Evolutionary conservation across 345 rosid genomes (phyloP).

Genomic region (Erodium maritimum): DNA sequence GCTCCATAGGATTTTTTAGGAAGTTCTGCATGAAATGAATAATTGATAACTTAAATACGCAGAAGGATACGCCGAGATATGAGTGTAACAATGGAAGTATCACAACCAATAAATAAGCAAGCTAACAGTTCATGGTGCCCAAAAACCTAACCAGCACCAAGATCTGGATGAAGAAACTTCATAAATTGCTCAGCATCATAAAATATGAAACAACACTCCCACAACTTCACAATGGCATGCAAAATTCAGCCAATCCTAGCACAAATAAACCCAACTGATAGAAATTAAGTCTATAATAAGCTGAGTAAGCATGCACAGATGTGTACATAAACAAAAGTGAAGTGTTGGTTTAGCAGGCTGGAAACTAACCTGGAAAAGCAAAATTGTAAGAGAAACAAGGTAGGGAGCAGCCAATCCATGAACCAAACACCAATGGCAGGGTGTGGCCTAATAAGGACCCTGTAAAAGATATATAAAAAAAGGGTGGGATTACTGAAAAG

Average conservation of each 20-base stretch:
- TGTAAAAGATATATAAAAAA: slow-evolving; percentile 27
- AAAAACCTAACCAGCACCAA: slow-evolving; percentile 66
- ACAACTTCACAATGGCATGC: not conserved
- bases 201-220: not conserved
- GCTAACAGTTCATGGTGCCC: not conserved
- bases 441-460: slow-evolving; percentile 91
- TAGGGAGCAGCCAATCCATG: slow-evolving; percentile 96
- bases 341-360: not conserved
- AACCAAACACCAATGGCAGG: slow-evolving; percentile 98
- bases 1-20: slow-evolving; percentile 97
- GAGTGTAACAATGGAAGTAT: not conserved
- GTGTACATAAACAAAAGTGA: not conserved
- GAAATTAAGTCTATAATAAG: too few relatives aligned
- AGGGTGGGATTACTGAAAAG: slow-evolving; percentile 2
- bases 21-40: slow-evolving; percentile 50
- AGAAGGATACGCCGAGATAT: not conserved
- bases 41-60: not conserved
- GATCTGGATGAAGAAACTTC: slow-evolving; percentile 98
- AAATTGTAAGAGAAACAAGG: slow-evolving; percentile 82
- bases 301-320: not conserved
- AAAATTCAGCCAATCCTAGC: too few relatives aligned
- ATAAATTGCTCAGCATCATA: slow-evolving; percentile 79
- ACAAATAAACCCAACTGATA: too few relatives aligned
- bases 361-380: slow-evolving; percentile 87
- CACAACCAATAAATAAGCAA: too few relatives aligned